phyloP scores from a whole-genome alignment of 2,329 filamentous ascomycete species.

The Curvularia eragrostidis region DNA sequence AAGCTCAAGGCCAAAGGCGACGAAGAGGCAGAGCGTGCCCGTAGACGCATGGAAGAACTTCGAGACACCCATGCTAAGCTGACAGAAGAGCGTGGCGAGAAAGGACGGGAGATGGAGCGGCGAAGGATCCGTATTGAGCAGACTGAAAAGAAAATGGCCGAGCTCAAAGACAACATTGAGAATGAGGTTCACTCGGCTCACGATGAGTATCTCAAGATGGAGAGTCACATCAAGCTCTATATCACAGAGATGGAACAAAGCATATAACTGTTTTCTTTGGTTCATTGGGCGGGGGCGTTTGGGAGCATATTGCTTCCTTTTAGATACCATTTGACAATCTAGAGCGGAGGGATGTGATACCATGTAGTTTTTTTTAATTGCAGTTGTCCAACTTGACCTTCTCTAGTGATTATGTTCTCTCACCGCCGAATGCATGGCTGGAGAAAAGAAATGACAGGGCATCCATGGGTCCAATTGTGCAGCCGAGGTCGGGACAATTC shows the following conservation, averaged over 20 bases:
- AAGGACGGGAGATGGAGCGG: conserved; percentile 90
- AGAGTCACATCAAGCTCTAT: conserved; percentile 95
- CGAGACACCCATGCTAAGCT: conserved; percentile 79
- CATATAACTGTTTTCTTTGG: conserved; percentile 26
- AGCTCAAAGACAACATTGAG: conserved; percentile 97
- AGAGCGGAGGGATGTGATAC: conserved; percentile 11
- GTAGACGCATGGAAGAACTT: conserved; percentile 89
- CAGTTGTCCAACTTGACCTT: background rate
- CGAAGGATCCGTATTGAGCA: conserved; percentile 94
- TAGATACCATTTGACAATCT: conserved; percentile 10
- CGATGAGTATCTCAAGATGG: conserved; percentile 96
- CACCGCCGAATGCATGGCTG: conserved; percentile 3
- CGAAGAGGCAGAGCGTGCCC: conserved; percentile 80
- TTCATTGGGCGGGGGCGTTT: conserved; percentile 13
- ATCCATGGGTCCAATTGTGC: conserved; percentile 1
- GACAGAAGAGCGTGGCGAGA: conserved; percentile 83
- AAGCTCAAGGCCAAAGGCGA: conserved; percentile 80
- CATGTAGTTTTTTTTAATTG: conserved; percentile 12
- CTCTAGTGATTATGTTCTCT: background rate
- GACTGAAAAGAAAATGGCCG: conserved; percentile 99
- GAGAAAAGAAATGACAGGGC: background rate
- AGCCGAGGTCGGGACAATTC: conserved; percentile 1
- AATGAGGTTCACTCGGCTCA: conserved; percentile 89
- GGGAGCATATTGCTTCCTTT: background rate
- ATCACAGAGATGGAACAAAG: conserved; percentile 99